These are phyloP conservation scores for Ampelocalamus luodianensis DNA, from an alignment of 176 grass and related monocot genomes.

Conservation along the genomic window DNA sequence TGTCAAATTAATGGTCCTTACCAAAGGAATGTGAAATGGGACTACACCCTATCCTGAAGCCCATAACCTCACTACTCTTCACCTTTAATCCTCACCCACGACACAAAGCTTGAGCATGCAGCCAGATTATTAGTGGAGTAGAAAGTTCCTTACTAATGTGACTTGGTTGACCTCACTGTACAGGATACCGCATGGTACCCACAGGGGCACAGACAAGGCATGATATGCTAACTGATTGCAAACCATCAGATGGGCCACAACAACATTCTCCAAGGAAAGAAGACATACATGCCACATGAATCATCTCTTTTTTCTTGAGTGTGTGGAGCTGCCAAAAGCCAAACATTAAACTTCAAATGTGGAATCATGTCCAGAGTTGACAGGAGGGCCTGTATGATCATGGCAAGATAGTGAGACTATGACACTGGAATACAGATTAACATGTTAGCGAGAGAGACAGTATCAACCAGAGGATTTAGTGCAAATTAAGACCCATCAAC, in stretches of 20 bases:
- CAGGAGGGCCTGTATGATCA: neutral
- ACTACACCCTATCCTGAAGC: neutral
- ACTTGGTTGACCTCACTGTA: constrained; percentile 15
- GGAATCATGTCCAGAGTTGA: constrained; percentile 8
- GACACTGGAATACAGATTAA: neutral
- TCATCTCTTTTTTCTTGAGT: neutral
- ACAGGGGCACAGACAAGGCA: neutral
- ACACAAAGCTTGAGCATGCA: neutral
- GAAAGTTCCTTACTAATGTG: neutral
- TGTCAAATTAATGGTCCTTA: neutral
- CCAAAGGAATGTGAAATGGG: constrained; percentile 22
- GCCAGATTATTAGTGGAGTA: constrained; percentile 5
- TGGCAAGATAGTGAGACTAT: neutral
- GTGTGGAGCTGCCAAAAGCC: neutral
- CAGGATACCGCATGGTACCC: constrained; percentile 9
- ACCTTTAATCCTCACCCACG: constrained; percentile 5
- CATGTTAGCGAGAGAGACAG: neutral
- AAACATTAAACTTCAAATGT: constrained; percentile 2
- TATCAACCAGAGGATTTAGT: neutral
- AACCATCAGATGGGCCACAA: constrained; percentile 3
- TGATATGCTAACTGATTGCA: neutral
- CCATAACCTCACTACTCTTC: neutral
- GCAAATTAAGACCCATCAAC: neutral
- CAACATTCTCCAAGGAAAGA: constrained; percentile 1
- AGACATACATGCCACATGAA: neutral